phyloP scores from a whole-genome alignment of 2,329 filamentous ascomycete genomes.

The Ascosphaera apis region DNA sequence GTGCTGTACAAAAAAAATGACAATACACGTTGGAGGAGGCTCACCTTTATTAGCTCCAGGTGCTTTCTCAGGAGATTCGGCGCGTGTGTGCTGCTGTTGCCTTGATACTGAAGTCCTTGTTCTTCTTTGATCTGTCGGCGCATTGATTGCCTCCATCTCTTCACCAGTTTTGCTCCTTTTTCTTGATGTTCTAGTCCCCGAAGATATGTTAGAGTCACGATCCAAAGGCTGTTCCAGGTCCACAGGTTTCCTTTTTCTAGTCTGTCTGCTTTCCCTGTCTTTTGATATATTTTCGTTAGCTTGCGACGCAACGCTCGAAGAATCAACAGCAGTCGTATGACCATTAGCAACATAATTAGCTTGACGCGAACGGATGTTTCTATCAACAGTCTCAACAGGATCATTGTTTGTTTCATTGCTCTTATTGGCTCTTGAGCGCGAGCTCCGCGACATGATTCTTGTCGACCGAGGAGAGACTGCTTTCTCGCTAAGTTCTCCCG shows the following conservation, averaged over 20 bases:
- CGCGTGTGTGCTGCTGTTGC: background rate
- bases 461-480: background rate
- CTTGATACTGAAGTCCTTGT: background rate
- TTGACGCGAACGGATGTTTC: background rate
- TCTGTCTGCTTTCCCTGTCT: background rate
- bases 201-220: background rate
- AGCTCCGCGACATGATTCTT: background rate
- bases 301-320: background rate
- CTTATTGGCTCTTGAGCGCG: background rate
- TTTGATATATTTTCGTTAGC: background rate
- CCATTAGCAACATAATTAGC: background rate
- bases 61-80: background rate
- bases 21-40: constrained; percentile 9
- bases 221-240: background rate
- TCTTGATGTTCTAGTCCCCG: background rate
- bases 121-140: background rate
- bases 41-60: background rate
- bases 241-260: background rate
- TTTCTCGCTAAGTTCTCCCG: constrained; percentile 6
- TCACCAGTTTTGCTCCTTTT: background rate
- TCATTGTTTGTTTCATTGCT: background rate
- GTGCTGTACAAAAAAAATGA: constrained; percentile 3
- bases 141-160: background rate
- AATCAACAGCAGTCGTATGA: background rate
- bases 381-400: background rate